Percentiles rank a stretch among this genome's conserved stretches.
These are phyloP conservation scores for Cladosporium oxysporum DNA, from an alignment of 2,329 filamentous ascomycete genomes.

Conservation along the genomic window DNA sequence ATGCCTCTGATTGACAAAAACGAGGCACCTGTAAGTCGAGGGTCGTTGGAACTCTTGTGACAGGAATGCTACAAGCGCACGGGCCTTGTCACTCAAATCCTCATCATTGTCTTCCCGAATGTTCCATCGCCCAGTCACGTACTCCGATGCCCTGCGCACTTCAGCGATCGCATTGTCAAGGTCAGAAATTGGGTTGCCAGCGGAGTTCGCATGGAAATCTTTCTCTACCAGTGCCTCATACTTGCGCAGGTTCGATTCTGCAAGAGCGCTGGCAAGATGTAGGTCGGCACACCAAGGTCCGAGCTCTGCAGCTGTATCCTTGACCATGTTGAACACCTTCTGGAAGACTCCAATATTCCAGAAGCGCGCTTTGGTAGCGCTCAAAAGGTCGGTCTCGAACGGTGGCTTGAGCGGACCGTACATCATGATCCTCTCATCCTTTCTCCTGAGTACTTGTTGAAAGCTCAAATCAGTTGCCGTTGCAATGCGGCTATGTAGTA, in stretches of 20 bases:
- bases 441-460: constrained; percentile 49
- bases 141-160: constrained; percentile 59
- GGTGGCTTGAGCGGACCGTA: constrained; percentile 56
- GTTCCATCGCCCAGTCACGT: constrained; percentile 25
- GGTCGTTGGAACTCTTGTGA: constrained; percentile 61
- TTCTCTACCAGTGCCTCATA: constrained; percentile 31
- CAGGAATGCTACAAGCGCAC: constrained; percentile 62
- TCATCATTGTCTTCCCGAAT: constrained; percentile 19
- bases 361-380: constrained; percentile 55
- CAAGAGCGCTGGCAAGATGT: constrained; percentile 43
- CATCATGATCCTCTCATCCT: constrained; percentile 55
- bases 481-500: constrained; percentile 80
- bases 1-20: constrained; percentile 80
- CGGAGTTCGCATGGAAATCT: constrained; percentile 38
- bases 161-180: constrained; percentile 57
- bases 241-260: constrained; percentile 22
- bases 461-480: constrained; percentile 67
- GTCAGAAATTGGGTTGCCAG: constrained; percentile 36
- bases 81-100: constrained; percentile 72
- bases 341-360: constrained; percentile 55
- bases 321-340: constrained; percentile 61
- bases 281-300: constrained; percentile 84
- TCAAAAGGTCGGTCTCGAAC: constrained; percentile 66
- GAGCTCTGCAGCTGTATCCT: constrained; percentile 63
- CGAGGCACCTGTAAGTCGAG: constrained; percentile 70